Base-by-base conservation (phyloP, 805 yeast species). In the Saccharomycopsis fibuligera region DNA sequence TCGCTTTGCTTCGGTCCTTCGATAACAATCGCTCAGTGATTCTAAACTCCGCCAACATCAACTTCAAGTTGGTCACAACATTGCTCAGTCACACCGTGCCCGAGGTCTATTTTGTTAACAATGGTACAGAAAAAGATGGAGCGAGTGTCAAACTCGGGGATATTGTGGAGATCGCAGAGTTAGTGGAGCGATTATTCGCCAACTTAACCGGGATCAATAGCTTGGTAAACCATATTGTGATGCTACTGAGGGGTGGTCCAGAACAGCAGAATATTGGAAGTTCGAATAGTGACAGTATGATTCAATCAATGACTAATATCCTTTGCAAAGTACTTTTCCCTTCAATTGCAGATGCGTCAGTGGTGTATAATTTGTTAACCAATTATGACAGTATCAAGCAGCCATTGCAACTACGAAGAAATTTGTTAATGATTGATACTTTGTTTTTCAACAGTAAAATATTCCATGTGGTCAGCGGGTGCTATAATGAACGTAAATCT, bases 1-100 rank as follows among this genome's bases (percentile, higher is more conserved):
- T 48, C 3, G 43, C 36, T 23, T 38, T 48, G 5, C 36, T 42
- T 6, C n/a, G 22, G 14, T 48, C 17, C 8, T 38, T 42, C 27
- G 4, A 10, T 5, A 27, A 38, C 19, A 43, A 35, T 23, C 29
- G 27, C 5, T 35, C 29, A 14, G n/a, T 24, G n/a, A 16, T 50
- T 5, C 16, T 17, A 14, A 19, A 24, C 8, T 42, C 50, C 9
- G 24, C 50, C 4, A 51, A 51, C 43, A 40, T 51, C 10, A 49
- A 43, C 19, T 51, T 51, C 40, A 31, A 45, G 36, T 30, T 51
- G 17, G 40, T 48, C 2, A 41, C 48, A 4, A 35, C 38, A n/a
- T 24, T 51, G n/a, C 23, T 51, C 12, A n/a, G 43, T 2, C 35
- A 41, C n/a, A 39, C 35, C n/a, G 33, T 51, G 10, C 55, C 55